A percentile compares a stretch with the other conserved stretches of the same genome.
Conservation (phyloP, 495 filamentous ascomycete species). For the Neurospora sp. region DNA sequence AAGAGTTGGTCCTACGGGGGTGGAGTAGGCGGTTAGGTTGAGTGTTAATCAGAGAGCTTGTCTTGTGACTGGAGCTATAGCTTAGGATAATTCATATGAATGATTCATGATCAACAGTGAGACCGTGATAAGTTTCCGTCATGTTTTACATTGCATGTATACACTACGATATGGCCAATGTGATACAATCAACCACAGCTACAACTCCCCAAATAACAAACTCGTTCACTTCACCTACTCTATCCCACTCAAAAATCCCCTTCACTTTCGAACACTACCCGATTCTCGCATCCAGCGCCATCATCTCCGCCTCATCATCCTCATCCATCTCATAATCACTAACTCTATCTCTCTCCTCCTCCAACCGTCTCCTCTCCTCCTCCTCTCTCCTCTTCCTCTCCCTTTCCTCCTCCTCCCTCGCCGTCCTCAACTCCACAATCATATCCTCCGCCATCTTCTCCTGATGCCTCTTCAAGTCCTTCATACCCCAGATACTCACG, state of each 20-base stretch:
- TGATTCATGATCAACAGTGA: background rate
- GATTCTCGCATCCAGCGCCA: slow-evolving; percentile 41
- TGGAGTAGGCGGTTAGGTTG: background rate
- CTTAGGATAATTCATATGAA: background rate
- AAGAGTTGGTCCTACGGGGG: background rate
- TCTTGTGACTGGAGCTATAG: background rate
- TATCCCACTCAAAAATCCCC: background rate
- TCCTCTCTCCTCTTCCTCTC: slow-evolving; percentile 25
- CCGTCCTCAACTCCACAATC: slow-evolving; percentile 31
- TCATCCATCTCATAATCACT: slow-evolving; percentile 52
- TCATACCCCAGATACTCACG: slow-evolving; percentile 79
- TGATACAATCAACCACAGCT: background rate
- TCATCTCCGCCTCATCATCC: slow-evolving; percentile 54
- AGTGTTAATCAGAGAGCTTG: background rate
- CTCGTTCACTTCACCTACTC: background rate
- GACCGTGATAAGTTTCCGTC: background rate
- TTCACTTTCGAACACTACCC: background rate
- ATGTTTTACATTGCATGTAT: background rate
- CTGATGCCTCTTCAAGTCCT: slow-evolving; percentile 68
- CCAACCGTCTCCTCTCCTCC: slow-evolving; percentile 5
- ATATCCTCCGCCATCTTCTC: slow-evolving; percentile 59
- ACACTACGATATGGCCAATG: background rate
- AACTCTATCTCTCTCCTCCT: slow-evolving; percentile 8
- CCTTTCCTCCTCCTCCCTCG: slow-evolving; percentile 9
- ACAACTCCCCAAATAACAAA: background rate